Conservation (phyloP, 306 rosid genomes). For the Alnus rubra region DNA sequence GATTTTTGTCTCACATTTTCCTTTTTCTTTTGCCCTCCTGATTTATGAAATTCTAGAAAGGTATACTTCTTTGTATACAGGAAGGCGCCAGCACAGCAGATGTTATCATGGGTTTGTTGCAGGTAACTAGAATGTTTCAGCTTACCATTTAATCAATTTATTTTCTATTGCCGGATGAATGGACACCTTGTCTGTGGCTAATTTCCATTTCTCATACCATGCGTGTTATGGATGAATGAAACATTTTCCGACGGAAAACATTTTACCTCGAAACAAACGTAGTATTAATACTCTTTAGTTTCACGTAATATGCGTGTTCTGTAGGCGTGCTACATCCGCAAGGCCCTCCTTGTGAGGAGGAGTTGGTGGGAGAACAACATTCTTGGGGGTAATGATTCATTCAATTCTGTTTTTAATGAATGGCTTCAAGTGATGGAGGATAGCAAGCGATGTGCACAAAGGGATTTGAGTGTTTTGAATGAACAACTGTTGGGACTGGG, state of each 20-base stretch:
- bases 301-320: not conserved
- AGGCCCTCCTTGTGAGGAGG: slow-evolving; percentile 36
- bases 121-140: slow-evolving; percentile 44
- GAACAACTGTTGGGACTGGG: slow-evolving; percentile 59
- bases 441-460: slow-evolving; percentile 54
- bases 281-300: too few relatives aligned
- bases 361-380: slow-evolving; percentile 37
- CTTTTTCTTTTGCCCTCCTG: slow-evolving; percentile 1
- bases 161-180: slow-evolving; percentile 1
- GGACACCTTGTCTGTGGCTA: not conserved
- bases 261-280: too few relatives aligned
- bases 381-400: slow-evolving; percentile 28
- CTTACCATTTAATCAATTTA: slow-evolving; percentile 7
- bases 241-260: too few relatives aligned
- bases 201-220: not conserved
- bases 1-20: slow-evolving; percentile 22
- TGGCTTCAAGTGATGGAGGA: slow-evolving; percentile 64
- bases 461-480: slow-evolving; percentile 42
- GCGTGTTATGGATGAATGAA: too few relatives aligned
- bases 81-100: slow-evolving; percentile 64
- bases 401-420: slow-evolving; percentile 43
- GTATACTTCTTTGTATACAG: slow-evolving; percentile 70
- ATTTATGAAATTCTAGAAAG: slow-evolving; percentile 39
- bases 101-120: slow-evolving; percentile 65
- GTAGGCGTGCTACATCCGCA: slow-evolving; percentile 74